Evolutionary conservation across 352 stramenopile genomes (phyloP), one percentile per base, ranked within the genome.

Genomic region (Phytopythium helicoides): DNA sequence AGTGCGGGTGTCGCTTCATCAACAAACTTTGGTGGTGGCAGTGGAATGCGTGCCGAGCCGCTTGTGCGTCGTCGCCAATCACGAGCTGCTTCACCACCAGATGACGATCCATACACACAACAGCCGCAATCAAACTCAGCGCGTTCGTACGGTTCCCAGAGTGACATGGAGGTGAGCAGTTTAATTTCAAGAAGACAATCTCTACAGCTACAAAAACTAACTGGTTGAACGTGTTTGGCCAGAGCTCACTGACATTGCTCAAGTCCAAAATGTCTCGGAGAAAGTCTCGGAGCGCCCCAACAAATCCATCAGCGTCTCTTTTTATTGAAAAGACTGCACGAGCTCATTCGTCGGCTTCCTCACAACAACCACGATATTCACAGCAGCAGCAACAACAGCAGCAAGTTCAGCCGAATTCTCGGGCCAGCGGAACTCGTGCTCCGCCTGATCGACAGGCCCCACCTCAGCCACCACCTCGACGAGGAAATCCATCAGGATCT

Each of bases 181-280:
- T 41, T 25, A 18, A 22, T 16, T n/a, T n/a, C n/a, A n/a, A n/a
- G n/a, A n/a, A n/a, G n/a, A n/a, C n/a, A n/a, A n/a, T n/a, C n/a
- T n/a, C n/a, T n/a, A n/a, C n/a, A n/a, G n/a, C n/a, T n/a, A n/a
- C n/a, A n/a, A n/a, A n/a, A n/a, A n/a, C n/a, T 31, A 26, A 31
- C 59, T 57, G 47, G 28, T 34, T 8, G 6, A 26, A 8, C n/a
- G 3, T 37, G 22, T 47, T 31, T 40, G 16, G 38, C 19, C 33
- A 92, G 73, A 90, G 71, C 60, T 90, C 81, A 6, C 54, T 92
- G 31, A 73, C 74, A 49, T 64, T 92, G 5, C 69, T 92, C 36
- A 92, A 92, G 48, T 89, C 80, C 6, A 92, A 91, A 45, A 88
- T 92, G 77, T 87, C 77, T 44, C 71, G 74, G 21, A 67, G 74